Percentiles rank a stretch among this genome's conserved stretches.
These are phyloP conservation scores for Bipolaris sorokiniana DNA, from an alignment of 2,329 filamentous ascomycete genomes.

Conservation along the genomic window DNA sequence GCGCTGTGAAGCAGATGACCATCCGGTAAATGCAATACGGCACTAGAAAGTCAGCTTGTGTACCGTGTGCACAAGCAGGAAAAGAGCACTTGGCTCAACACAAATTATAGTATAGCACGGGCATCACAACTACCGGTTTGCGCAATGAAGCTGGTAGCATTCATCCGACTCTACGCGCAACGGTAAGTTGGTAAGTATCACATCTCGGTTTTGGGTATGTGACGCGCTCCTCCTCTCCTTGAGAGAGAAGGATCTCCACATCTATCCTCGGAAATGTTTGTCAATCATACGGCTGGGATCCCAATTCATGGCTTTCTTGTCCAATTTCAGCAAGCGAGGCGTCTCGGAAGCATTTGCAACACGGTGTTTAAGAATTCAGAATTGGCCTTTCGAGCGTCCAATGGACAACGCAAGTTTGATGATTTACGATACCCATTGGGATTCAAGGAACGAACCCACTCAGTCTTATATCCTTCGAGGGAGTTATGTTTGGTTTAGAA, in stretches of 20 bases:
- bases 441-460: constrained; percentile 6
- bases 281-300: constrained; percentile 15
- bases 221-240: constrained; percentile 39
- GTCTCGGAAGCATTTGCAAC: constrained; percentile 42
- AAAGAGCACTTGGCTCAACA: constrained; percentile 26
- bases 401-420: constrained; percentile 30
- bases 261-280: constrained; percentile 38
- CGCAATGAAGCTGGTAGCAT: constrained; percentile 44
- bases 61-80: not conserved
- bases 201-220: constrained; percentile 49
- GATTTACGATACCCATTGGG: constrained; percentile 19
- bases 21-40: constrained; percentile 42
- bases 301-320: constrained; percentile 25
- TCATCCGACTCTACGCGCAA: constrained; percentile 50
- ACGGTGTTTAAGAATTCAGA: constrained; percentile 24
- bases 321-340: constrained; percentile 36
- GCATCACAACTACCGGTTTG: constrained; percentile 39
- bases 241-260: constrained; percentile 38
- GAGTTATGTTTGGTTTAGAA: constrained; percentile 3
- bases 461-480: constrained; percentile 17
- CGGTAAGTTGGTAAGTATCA: constrained; percentile 53
- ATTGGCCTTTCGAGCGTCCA: constrained; percentile 32
- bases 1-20: constrained; percentile 94
- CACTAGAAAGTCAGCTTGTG: not conserved
- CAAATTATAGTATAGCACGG: constrained; percentile 20